Percentiles rank a stretch among this genome's conserved stretches.
These are phyloP conservation scores for Schizosaccharomyces japonicus DNA, from an alignment of 805 yeast species.

Conservation along the genomic window DNA sequence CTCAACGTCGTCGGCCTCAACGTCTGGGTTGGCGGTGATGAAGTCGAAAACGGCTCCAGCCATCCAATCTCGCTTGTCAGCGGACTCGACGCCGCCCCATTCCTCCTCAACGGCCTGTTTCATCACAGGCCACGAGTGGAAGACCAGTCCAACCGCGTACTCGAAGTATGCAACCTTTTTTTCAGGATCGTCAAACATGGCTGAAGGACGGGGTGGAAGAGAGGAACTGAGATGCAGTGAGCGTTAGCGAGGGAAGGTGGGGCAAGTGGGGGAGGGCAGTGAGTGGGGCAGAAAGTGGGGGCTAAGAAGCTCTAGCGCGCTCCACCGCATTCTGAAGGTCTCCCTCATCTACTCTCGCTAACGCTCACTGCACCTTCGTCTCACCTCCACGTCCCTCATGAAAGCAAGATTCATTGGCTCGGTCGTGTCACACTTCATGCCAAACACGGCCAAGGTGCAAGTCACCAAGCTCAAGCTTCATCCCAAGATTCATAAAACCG, in stretches of 20 bases:
- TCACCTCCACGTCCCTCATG: too few relatives aligned
- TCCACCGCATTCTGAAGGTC: too few relatives aligned
- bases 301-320: too few relatives aligned
- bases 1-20: slow-evolving; percentile 61
- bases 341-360: too few relatives aligned
- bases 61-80: slow-evolving; percentile 88
- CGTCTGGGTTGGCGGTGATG: slow-evolving; percentile 28
- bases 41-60: slow-evolving; percentile 59
- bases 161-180: not conserved
- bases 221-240: too few relatives aligned
- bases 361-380: too few relatives aligned
- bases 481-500: not conserved
- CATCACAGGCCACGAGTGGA: slow-evolving; percentile 77
- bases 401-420: not conserved
- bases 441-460: not conserved
- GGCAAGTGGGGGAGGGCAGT: too few relatives aligned
- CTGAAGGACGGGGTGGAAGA: not conserved
- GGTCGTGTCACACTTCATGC: not conserved
- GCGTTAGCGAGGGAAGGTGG: too few relatives aligned
- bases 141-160: slow-evolving; percentile 44
- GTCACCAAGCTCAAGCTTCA: not conserved
- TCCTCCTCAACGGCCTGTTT: slow-evolving; percentile 67
- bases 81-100: slow-evolving; percentile 91
- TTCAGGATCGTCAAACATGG: slow-evolving; percentile 5
- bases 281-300: too few relatives aligned